phyloP scores from a whole-genome alignment of 2,329 filamentous ascomycete genomes.

The Aspergillus hortae region DNA sequence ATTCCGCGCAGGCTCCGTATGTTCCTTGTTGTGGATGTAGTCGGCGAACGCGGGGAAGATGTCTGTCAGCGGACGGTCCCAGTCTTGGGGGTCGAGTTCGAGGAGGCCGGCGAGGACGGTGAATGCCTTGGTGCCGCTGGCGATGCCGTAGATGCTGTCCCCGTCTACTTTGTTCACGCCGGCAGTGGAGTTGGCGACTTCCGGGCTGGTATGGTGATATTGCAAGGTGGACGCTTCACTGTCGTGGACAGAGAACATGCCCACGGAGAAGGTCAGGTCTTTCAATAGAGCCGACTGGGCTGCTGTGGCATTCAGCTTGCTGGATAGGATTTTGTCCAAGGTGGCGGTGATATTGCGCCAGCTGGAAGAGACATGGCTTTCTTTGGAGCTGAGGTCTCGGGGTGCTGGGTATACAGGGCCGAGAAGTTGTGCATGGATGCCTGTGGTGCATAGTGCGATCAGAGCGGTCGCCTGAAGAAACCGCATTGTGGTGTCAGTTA shows the following conservation, averaged over 20 bases:
- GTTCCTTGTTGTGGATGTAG: conserved; percentile 17
- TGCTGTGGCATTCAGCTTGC: conserved; percentile 12
- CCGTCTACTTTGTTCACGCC: conserved; percentile 38
- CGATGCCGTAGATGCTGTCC: conserved; percentile 44
- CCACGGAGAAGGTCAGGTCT: conserved; percentile 40
- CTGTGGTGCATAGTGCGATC: conserved; percentile 3
- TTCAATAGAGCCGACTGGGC: conserved; percentile 13
- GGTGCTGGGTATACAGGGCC: conserved; percentile 35
- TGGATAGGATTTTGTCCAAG: conserved; percentile 13
- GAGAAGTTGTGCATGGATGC: conserved; percentile 16
- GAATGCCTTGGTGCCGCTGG: conserved; percentile 40
- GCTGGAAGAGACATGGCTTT: conserved; percentile 27
- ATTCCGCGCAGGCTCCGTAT: conserved; percentile 28
- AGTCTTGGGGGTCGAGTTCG: conserved; percentile 31
- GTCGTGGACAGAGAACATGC: conserved; percentile 40
- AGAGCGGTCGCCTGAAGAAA: neutral
- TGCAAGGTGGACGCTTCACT: conserved; percentile 27
- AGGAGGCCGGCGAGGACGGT: conserved; percentile 39
- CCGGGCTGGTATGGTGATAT: conserved; percentile 34
- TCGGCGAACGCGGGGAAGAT: conserved; percentile 41
- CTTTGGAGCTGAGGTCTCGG: conserved; percentile 28
- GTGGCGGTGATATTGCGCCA: conserved; percentile 34
- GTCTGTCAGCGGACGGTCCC: conserved; percentile 45
- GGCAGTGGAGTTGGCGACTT: conserved; percentile 24
- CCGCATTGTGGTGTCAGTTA: neutral